Evolutionary conservation across 768 basidiomycete species (phyloP), one percentile per base, ranked within the genome.

Genomic region (Lepiota brunneoincarnata): DNA sequence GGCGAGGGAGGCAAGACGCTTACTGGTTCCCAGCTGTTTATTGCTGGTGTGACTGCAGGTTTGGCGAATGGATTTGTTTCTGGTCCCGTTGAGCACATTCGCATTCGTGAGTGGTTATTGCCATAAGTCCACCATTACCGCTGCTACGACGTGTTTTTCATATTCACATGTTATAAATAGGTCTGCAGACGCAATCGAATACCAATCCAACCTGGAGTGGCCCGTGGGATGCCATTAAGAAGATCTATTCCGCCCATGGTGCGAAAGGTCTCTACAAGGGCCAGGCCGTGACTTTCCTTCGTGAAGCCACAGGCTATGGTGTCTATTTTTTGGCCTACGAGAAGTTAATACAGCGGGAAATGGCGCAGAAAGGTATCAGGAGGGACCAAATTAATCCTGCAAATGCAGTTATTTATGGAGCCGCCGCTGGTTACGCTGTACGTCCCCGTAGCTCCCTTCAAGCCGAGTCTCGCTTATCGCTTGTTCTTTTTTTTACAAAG

Each of bases 81-180:
- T 0, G 93, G 94, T 1, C 96, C 95, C 5, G 95, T 98, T 15
- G 95, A 98, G 69, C 95, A 98, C 65, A 94, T 98, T 66, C 91
- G 95, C 73, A 98, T 98, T 59, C 86, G 92, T 93, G 60, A 67
- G 89, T 63, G 51, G 15, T 36, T 40, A 37, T 31, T 48, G 49
- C 49, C 48, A 55, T 15, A 52, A 26, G 6, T 42, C 58, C 31
- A 31, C 7, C 31, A 10, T 17, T 15, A 40, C 10, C 4, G 35
- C 21, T 15, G 18, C 42, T 46, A 48, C 36, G 47, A 59, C 56
- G 45, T 39, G 36, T 12, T 23, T 35, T 18, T 45, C 40, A 12
- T 42, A 26, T 39, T 49, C 31, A 43, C 31, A 18, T 18, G 12
- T 41, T 31, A 47, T 46, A 39, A 42, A 21, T 58, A 95, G 92